phyloP scores from a whole-genome alignment of 2,329 filamentous ascomycete genomes.

The Lecanicillium sp. region DNA sequence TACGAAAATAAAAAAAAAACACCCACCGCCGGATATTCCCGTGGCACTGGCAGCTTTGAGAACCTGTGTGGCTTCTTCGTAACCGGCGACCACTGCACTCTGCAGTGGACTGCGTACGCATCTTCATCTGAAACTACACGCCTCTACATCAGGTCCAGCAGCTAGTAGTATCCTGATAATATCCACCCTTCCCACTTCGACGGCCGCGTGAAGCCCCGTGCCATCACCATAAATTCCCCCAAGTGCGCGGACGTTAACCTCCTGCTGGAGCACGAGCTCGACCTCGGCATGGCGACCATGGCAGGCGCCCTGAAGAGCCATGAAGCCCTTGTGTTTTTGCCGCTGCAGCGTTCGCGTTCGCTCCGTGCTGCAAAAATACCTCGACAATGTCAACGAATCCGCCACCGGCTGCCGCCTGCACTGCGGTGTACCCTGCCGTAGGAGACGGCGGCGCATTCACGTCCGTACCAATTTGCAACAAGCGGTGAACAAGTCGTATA shows the following conservation, averaged over 20 bases:
- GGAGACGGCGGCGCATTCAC: slow-evolving; percentile 23
- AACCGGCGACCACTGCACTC: no score
- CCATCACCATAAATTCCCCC: slow-evolving; percentile 20
- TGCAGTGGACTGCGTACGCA: no score
- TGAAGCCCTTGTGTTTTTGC: slow-evolving; percentile 22
- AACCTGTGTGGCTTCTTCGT: no score
- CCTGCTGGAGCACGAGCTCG: slow-evolving; percentile 16
- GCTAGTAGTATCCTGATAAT: no score
- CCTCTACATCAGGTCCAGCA: no score
- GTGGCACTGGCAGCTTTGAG: no score
- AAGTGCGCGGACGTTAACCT: slow-evolving; percentile 20
- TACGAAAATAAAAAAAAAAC: no score
- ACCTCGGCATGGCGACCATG: slow-evolving; percentile 30
- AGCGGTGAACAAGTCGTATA: slow-evolving; percentile 18
- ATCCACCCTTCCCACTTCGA: slow-evolving; percentile 14
- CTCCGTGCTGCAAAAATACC: slow-evolving; percentile 15
- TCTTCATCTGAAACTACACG: no score
- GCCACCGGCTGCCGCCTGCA: slow-evolving; percentile 18
- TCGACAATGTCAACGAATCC: slow-evolving; percentile 12
- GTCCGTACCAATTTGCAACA: slow-evolving; percentile 27
- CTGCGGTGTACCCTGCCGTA: slow-evolving; percentile 17
- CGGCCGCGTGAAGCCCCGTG: slow-evolving; percentile 17
- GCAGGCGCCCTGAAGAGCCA: slow-evolving; percentile 27
- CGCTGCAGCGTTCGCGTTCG: slow-evolving; percentile 17
- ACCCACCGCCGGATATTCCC: no score